Base-by-base conservation (phyloP, 176 grass and related monocot genomes). In the Neostapfia colusana region DNA sequence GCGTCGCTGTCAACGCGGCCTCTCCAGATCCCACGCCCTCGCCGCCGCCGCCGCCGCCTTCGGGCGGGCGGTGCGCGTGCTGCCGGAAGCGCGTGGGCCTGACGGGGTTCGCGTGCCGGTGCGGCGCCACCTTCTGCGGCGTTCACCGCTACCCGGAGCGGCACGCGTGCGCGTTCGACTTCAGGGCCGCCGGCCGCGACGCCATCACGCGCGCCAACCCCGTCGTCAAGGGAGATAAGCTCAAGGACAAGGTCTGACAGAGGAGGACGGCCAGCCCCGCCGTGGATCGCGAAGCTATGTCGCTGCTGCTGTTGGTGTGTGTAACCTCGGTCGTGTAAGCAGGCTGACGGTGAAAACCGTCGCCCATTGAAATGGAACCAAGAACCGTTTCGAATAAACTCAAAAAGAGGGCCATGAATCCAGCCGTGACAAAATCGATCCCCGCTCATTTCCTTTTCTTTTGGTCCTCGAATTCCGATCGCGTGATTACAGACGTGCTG, bases 171-270 rank as follows among this genome's bases (percentile, higher is more conserved):
- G 48, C 39, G 49, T 85, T 85, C 83, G 76, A 85, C 69, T 85
- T 79, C 76, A 56, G 71, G n/a, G 76, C 82, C 59, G 82, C 75
- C 48, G 82, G 75, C 35, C 75, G 82, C 59, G 75, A 73, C 67
- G 75, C 82, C 82, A 85, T 79, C 82, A 67, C 75, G 26, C 67
- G 58, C 58, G 82, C 82, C 82, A 85, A 85, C 75, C 82, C 75
- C 57, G 46, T 84, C 74, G 36, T 85, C 67, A 79, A 79, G 59
- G 75, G 66, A 57, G 82, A 72, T 26, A 85, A 85, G 82, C 82
- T 85, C 67, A 78, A 79, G 58, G 75, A 79, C 36, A 85, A 79
- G 74, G 25, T 65, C 74, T 84, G 74, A 65, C n/a, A n/a, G n/a
- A n/a, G n/a, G n/a, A n/a, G n/a, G n/a, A n/a, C n/a, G n/a, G n/a